Conservation (phyloP, 1,284 basidiomycete species). For the Rhodotorula sp. region DNA sequence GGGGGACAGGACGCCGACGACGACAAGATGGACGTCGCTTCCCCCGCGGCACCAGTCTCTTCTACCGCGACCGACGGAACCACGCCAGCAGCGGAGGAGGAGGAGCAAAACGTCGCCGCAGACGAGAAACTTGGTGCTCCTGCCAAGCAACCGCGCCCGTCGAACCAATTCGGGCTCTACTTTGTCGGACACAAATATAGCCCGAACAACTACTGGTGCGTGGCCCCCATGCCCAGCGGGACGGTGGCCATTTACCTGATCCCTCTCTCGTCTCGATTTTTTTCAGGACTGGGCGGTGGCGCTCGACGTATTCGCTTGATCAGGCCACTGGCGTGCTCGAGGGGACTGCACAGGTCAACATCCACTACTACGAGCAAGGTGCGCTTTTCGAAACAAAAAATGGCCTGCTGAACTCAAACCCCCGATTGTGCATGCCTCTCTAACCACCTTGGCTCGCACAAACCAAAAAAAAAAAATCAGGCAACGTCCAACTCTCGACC, state of each 20-base stretch:
- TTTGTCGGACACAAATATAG: constrained; percentile 93
- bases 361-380: constrained; percentile 98
- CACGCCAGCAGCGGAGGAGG: background rate
- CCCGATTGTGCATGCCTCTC: background rate
- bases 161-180: constrained; percentile 64
- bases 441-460: constrained; percentile 38
- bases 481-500: constrained; percentile 81
- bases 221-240: background rate
- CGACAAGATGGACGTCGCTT: constrained; percentile 15
- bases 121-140: constrained; percentile 10
- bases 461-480: background rate
- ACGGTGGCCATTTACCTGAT: too few relatives aligned
- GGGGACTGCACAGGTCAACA: constrained; percentile 71
- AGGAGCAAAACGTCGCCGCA: background rate
- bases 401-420: background rate
- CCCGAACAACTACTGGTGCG: constrained; percentile 74
- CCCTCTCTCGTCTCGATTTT: background rate
- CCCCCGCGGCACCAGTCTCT: background rate
- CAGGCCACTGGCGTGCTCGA: constrained; percentile 46
- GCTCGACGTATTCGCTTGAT: constrained; percentile 57
- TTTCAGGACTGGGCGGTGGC: constrained; percentile 80
- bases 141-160: constrained; percentile 13
- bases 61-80: background rate
- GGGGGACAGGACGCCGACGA: constrained; percentile 1
- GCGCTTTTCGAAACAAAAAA: background rate